These are phyloP conservation scores for Exserohilum turcica DNA, from an alignment of 2,329 filamentous ascomycete genomes.

Conservation along the genomic window DNA sequence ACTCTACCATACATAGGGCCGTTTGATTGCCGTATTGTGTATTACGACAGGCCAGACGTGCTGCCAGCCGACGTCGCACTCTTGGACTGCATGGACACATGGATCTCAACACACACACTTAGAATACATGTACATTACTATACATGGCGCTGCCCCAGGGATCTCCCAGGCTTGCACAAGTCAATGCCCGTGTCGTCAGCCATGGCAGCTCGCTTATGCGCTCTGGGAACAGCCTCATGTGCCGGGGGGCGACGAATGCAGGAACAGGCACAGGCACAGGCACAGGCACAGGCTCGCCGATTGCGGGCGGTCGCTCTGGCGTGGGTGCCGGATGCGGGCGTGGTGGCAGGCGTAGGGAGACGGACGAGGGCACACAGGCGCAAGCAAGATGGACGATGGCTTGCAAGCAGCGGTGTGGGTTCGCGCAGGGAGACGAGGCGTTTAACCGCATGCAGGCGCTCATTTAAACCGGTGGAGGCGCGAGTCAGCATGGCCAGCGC, in stretches of 20 bases:
- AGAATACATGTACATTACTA: too few species aligned
- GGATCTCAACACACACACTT: too few species aligned
- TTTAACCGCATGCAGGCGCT: not conserved
- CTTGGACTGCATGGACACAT: not conserved
- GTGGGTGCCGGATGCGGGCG: not conserved
- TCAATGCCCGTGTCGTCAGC: not conserved
- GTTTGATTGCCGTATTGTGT: too few species aligned
- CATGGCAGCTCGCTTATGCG: conserved; percentile 4
- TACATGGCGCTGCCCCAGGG: not conserved
- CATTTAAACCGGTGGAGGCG: not conserved
- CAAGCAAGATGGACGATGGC: not conserved
- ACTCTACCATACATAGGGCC: not conserved
- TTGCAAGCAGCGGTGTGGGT: conserved; percentile 9
- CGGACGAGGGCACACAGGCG: not conserved
- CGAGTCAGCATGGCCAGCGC: not conserved
- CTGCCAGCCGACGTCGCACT: not conserved
- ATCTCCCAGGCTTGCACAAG: not conserved
- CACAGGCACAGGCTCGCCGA: too few species aligned
- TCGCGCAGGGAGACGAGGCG: not conserved
- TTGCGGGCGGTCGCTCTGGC: too few species aligned
- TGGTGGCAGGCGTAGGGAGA: not conserved
- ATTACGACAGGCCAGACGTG: too few species aligned
- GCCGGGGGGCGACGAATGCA: conserved; percentile 3
- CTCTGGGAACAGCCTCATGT: not conserved
- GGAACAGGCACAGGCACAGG: conserved; percentile 7